These are phyloP conservation scores for Hymenoscyphus scutula DNA, from an alignment of 2,329 filamentous ascomycete genomes.

Conservation along the genomic window DNA sequence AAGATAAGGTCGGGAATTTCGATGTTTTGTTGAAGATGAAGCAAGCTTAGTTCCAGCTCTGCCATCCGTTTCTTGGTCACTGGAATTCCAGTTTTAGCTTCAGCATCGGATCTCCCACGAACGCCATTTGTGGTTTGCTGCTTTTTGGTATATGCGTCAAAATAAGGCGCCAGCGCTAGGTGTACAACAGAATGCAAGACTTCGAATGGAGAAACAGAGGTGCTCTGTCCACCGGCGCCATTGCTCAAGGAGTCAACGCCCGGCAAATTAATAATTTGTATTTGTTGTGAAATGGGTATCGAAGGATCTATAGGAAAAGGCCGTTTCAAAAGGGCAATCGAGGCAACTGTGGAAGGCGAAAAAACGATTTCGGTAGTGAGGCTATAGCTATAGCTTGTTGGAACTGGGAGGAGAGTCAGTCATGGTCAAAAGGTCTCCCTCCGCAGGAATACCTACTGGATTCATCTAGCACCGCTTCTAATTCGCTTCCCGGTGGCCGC, in stretches of 20 bases:
- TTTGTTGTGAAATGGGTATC: slow-evolving; percentile 79
- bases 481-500: slow-evolving; percentile 43
- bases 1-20: slow-evolving; percentile 93
- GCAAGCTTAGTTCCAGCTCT: slow-evolving; percentile 84
- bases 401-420: slow-evolving; percentile 38
- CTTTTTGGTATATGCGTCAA: slow-evolving; percentile 90
- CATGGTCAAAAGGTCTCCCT: slow-evolving; percentile 31
- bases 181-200: slow-evolving; percentile 89
- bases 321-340: slow-evolving; percentile 86
- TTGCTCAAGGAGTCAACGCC: slow-evolving; percentile 67
- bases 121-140: slow-evolving; percentile 65
- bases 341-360: slow-evolving; percentile 76
- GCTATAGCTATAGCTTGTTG: slow-evolving; percentile 68
- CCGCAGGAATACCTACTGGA: slow-evolving; percentile 38
- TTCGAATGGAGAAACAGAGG: slow-evolving; percentile 81
- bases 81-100: slow-evolving; percentile 90
- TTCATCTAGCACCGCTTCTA: slow-evolving; percentile 32
- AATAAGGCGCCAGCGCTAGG: slow-evolving; percentile 89
- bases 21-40: slow-evolving; percentile 94
- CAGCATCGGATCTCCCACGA: slow-evolving; percentile 76
- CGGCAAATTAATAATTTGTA: slow-evolving; percentile 90
- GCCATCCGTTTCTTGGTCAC: slow-evolving; percentile 97
- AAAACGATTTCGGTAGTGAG: slow-evolving; percentile 80
- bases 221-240: slow-evolving; percentile 65
- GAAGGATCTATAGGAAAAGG: slow-evolving; percentile 82